Percentiles rank a stretch among this genome's conserved stretches.
These are phyloP conservation scores for Heterobasidion irregulare DNA, from an alignment of 1,284 basidiomycete species.

Conservation along the genomic window DNA sequence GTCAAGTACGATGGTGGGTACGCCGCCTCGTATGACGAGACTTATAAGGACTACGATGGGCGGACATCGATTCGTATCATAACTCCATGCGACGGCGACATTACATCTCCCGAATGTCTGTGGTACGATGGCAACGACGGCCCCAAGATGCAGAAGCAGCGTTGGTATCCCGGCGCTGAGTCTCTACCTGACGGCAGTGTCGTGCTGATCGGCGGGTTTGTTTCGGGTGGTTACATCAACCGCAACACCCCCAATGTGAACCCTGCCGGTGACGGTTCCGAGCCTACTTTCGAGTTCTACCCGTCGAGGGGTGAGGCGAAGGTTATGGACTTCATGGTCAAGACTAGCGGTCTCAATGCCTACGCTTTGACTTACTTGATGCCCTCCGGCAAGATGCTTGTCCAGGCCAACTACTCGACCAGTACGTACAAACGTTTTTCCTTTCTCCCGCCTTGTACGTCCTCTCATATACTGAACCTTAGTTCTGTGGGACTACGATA, in stretches of 20 bases:
- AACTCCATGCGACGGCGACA: conserved; percentile 58
- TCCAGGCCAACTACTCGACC: conserved; percentile 80
- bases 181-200: conserved; percentile 60
- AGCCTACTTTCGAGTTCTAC: conserved; percentile 77
- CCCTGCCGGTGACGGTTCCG: conserved; percentile 61
- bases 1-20: conserved; percentile 30
- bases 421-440: conserved; percentile 32
- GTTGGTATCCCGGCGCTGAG: conserved; percentile 89
- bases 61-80: conserved; percentile 64
- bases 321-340: conserved; percentile 71
- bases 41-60: conserved; percentile 62
- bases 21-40: conserved; percentile 46
- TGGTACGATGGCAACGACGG: conserved; percentile 71
- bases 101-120: conserved; percentile 47
- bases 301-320: conserved; percentile 52
- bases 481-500: conserved; percentile 59
- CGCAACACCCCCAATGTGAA: conserved; percentile 68
- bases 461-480: background rate
- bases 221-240: conserved; percentile 86
- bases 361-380: conserved; percentile 85
- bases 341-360: conserved; percentile 84
- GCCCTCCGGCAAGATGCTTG: conserved; percentile 76
- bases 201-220: conserved; percentile 74
- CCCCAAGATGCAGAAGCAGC: conserved; percentile 66
- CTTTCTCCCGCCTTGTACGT: background rate